These are phyloP conservation scores for Dalbergia cochinchinensis DNA, from an alignment of 306 rosid genomes.

Conservation along the genomic window DNA sequence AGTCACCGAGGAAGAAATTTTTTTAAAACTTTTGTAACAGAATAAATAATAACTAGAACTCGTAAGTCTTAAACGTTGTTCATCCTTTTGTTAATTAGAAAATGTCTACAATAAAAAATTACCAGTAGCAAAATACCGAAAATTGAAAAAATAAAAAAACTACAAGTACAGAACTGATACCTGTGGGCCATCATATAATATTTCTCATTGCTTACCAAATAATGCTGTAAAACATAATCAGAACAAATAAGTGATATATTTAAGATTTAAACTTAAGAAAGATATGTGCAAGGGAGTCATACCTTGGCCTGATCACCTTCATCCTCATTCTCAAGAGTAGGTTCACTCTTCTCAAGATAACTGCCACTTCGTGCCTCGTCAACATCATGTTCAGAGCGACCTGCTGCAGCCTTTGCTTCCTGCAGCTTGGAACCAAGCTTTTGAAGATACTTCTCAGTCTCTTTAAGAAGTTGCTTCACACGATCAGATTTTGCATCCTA, in stretches of 20 bases:
- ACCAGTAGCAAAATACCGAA: constrained; percentile 34
- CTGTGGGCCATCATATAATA: constrained; percentile 99
- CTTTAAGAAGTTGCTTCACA: constrained; percentile 98
- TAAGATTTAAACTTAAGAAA: constrained; percentile 35
- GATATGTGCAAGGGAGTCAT: constrained; percentile 47
- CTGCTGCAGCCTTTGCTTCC: constrained; percentile 78
- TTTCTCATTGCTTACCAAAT: constrained; percentile 98
- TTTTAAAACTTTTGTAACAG: constrained; percentile 4
- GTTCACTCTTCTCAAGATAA: constrained; percentile 70
- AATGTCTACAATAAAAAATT: constrained; percentile 19
- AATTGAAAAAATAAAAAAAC: constrained; percentile 10
- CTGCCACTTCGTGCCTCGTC: constrained; percentile 67
- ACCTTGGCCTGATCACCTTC: constrained; percentile 99
- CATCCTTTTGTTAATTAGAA: neutral
- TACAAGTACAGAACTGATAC: constrained; percentile 55
- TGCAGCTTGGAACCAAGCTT: constrained; percentile 95
- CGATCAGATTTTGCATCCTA: constrained; percentile 99
- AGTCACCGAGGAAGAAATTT: neutral
- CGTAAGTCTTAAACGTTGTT: neutral
- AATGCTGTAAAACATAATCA: constrained; percentile 77
- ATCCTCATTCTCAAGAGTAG: constrained; percentile 81
- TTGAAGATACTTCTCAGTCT: constrained; percentile 98
- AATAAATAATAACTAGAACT: constrained; percentile 22
- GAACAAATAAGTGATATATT: constrained; percentile 45
- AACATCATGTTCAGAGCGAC: constrained; percentile 70